Evolutionary conservation across 2,329 filamentous ascomycete genomes (phyloP), one percentile per base, ranked within the genome.

Genomic region (Diplodia sapinea): DNA sequence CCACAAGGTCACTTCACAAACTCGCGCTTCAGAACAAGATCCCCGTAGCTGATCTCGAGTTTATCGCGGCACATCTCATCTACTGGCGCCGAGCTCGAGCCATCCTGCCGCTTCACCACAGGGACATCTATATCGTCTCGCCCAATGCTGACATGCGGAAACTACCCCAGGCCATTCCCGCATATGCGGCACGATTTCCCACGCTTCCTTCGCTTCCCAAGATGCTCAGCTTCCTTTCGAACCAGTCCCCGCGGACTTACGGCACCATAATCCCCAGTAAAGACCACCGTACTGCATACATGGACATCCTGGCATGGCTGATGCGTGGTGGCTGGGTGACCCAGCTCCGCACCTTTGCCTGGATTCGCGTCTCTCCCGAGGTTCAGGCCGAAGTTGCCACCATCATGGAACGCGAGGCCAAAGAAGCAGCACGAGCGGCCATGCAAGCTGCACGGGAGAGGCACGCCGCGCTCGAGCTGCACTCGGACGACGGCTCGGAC

Each of bases 51-150:
- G 92, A 96, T 72, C 90, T 98, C 70, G 90, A 94, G 70, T 90
- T 92, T 72, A 91, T 96, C 70, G 93, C 94, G 11, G 91, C 92
- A 68, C 95, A 98, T 80, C 90, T 99, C 70, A 93, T 98, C 69
- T 96, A 96, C 80, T 98, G 94, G 94, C 89, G 95, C 29, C 90
- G 94, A 68, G 95, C 94, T 56, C 91, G 96, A 69, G 91, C 94
- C 17, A 94, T 98, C 50, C 91, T 93, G 4, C 95, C 95, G 0
- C 86, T 99, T 6, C 93, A 97, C 74, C 91, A 91, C 52, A 87
- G 94, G 57, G 94, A 98, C 76, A 91, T 90, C 12, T 99, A 98
- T 78, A 91, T 98, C 40, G 87, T 97, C 33, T 96, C 92, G 1
- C 94, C 94, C 0, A 96, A 96, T 76, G 93, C 93, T 69, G 90